Evolutionary conservation across 495 filamentous ascomycete genomes (phyloP).

Genomic region (Penicillium dipodomyicola): DNA sequence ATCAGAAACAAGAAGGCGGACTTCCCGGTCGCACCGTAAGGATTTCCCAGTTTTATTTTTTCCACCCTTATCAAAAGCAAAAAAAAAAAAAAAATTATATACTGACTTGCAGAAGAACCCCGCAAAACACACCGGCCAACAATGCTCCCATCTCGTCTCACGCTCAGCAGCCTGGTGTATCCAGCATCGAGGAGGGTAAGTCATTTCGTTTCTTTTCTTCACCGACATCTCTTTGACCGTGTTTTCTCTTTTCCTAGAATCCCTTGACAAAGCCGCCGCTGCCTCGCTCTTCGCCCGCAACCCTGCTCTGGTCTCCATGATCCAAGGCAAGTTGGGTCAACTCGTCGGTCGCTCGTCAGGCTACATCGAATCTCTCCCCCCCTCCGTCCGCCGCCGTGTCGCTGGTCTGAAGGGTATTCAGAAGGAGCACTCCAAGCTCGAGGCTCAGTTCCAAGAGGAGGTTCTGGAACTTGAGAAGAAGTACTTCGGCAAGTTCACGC

Average conservation of each 20-base stretch:
- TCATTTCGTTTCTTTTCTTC: conserved; percentile 23
- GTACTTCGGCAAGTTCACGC: conserved; percentile 97
- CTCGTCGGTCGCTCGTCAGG: conserved; percentile 95
- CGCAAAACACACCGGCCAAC: conserved; percentile 91
- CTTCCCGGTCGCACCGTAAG: conserved; percentile 79
- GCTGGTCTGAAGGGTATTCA: conserved; percentile 95
- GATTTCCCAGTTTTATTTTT: conserved; percentile 25
- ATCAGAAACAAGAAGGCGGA: conserved; percentile 88
- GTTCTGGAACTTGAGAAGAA: conserved; percentile 98
- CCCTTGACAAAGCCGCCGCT: conserved; percentile 79
- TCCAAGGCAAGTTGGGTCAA: conserved; percentile 89
- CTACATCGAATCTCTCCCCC: conserved; percentile 94
- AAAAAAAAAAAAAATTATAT: conserved; percentile 21
- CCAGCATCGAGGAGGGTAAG: conserved; percentile 96
- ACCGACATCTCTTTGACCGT: conserved; percentile 16
- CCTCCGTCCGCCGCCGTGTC: conserved; percentile 85
- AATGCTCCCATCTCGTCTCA: conserved; percentile 97
- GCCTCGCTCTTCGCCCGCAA: conserved; percentile 92
- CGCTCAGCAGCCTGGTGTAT: conserved; percentile 89
- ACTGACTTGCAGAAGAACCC: conserved; percentile 60
- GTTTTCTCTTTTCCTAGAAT: conserved; percentile 56
- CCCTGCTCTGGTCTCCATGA: conserved; percentile 90
- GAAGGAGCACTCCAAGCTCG: conserved; percentile 97
- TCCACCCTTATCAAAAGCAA: conserved; percentile 19
- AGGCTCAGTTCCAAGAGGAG: conserved; percentile 97